Conservation (phyloP, 2,329 filamentous ascomycete genomes). For the Xylogone sp. region DNA sequence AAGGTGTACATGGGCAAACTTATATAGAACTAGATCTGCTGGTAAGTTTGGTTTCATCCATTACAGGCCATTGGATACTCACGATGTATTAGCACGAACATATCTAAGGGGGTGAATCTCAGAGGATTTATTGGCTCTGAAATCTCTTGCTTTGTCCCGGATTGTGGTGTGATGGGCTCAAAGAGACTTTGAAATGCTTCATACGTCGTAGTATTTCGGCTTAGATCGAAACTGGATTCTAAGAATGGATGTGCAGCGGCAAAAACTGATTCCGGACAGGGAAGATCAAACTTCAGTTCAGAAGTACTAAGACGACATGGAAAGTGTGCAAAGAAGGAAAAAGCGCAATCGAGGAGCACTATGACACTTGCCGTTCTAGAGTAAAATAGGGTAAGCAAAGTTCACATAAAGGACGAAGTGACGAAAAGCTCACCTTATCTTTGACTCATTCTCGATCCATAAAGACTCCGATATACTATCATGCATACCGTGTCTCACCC, state of each 20-base stretch:
- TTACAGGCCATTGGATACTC: background rate
- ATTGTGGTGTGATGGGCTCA: constrained; percentile 3
- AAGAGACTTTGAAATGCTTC: constrained; percentile 37
- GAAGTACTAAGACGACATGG: constrained; percentile 35
- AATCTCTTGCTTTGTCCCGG: constrained; percentile 1
- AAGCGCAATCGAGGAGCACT: constrained; percentile 38
- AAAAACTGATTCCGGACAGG: constrained; percentile 36
- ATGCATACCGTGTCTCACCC: constrained; percentile 31
- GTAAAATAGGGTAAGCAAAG: background rate
- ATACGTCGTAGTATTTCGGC: constrained; percentile 31
- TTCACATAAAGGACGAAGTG: background rate
- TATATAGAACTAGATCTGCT: constrained; percentile 15
- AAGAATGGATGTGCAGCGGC: constrained; percentile 36
- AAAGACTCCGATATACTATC: constrained; percentile 33
- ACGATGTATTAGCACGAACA: constrained; percentile 21
- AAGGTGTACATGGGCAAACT: constrained; percentile 16
- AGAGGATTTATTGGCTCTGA: constrained; percentile 9
- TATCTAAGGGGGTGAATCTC: constrained; percentile 16
- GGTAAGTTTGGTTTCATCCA: background rate
- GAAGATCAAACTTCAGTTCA: constrained; percentile 40
- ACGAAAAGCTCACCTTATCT: constrained; percentile 31
- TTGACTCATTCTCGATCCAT: constrained; percentile 41
- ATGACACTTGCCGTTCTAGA: constrained; percentile 35
- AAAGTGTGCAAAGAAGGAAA: constrained; percentile 41
- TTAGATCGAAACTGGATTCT: constrained; percentile 33